Evolutionary conservation across 768 basidiomycete species (phyloP), one percentile per base, ranked within the genome.

Genomic region (Kockovaella imperatae): DNA sequence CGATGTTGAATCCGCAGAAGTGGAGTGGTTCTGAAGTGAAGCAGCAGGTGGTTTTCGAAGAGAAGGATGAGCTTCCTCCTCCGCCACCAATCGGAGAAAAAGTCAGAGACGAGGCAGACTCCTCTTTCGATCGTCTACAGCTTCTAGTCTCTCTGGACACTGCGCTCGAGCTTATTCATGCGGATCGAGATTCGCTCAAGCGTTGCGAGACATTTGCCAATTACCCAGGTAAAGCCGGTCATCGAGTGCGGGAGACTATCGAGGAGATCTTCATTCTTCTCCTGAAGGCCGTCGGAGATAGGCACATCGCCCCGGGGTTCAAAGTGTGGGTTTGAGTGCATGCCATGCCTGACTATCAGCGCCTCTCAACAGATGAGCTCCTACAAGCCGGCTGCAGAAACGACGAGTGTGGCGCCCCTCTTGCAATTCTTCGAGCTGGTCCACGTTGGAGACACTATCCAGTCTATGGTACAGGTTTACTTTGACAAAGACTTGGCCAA

Each of bases 351-450:
- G 20, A 36, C 41, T 3, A 15, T 14, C 50, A 93, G 89, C 48
- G 95, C 95, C 5, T 87, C 81, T 2, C 80, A 84, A 38, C 83
- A 87, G 56, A 96, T 97, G 90, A 77, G 76, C 36, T 74, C 77
- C n/a, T 97, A 93, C 66, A 83, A 82, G 64, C 90, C 95, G 0
- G 82, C 83, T 0, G 89, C 91, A 53, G 83, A 80, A 42, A 82
- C 82, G 30, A 81, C 80, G 20, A 83, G 80, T 55, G 91, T 97
- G 2, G 89, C 91, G 1, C 95, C 95, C 0, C 73, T 99, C 2
- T 74, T 96, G 32, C 91, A 97, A 67, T 97, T 97, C 73, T 96
- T 99, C 56, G 93, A 97, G 74, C 76, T 97, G 20, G 93, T 93
- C 0, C 95, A 97, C 73, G 76, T 97, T 14, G 95, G 90, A 1